Conservation (phyloP, 2,329 filamentous ascomycete genomes). For the Cylindrodendrum hubeiense region DNA sequence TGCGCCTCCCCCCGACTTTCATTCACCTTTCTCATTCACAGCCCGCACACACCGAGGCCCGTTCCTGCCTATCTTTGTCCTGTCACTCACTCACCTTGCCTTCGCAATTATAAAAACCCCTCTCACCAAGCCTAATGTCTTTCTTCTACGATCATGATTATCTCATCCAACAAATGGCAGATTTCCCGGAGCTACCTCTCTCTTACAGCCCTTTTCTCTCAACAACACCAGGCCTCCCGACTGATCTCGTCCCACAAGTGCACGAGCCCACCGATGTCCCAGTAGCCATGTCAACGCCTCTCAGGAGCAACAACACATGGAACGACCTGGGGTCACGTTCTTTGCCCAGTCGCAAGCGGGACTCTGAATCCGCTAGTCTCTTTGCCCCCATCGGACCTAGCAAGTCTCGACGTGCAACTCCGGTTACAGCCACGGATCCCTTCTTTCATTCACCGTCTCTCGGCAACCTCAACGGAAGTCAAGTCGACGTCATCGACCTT, state of each 20-base stretch:
- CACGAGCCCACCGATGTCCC: constrained; percentile 8
- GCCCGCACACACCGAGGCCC: not conserved
- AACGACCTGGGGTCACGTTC: constrained; percentile 32
- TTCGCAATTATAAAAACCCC: not conserved
- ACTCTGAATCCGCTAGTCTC: constrained; percentile 35
- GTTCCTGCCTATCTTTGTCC: not conserved
- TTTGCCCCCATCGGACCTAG: constrained; percentile 23
- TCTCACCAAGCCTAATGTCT: not conserved
- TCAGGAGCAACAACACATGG: constrained; percentile 18
- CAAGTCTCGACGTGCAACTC: constrained; percentile 52
- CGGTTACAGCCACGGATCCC: constrained; percentile 25
- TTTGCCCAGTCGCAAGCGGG: constrained; percentile 48
- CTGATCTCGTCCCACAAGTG: constrained; percentile 32
- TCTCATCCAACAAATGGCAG: not conserved
- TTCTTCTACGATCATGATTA: not conserved
- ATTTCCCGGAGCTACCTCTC: not conserved
- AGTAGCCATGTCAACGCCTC: constrained; percentile 38
- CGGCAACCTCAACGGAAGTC: constrained; percentile 16
- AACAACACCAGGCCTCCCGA: not conserved
- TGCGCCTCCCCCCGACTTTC: not conserved
- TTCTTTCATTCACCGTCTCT: constrained; percentile 12
- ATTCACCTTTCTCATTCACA: not conserved
- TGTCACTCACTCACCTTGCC: not conserved
- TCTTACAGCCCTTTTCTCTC: not conserved
- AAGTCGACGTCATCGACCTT: constrained; percentile 55